Conservation (phyloP, 306 rosid genomes). For the Quercus variabilis region DNA sequence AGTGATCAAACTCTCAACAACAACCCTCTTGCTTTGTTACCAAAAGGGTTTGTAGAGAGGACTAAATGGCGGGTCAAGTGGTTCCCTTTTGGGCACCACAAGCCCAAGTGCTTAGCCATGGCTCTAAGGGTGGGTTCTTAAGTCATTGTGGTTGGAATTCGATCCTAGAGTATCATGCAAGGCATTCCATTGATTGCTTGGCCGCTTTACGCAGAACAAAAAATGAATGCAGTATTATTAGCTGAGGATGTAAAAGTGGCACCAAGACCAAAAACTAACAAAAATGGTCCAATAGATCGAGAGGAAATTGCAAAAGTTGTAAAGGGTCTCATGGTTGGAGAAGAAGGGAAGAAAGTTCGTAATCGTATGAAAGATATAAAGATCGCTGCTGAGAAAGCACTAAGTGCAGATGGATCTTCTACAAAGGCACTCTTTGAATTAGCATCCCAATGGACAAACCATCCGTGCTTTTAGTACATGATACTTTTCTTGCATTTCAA, state of each 20-base stretch:
- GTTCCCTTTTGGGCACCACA: slow-evolving; percentile 33
- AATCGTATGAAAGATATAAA: not conserved
- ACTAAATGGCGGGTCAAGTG: slow-evolving; percentile 16
- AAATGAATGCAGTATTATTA: slow-evolving; percentile 20
- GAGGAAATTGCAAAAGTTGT: slow-evolving; percentile 31
- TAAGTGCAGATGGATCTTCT: slow-evolving; percentile 24
- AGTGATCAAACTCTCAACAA: not conserved
- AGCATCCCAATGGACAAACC: slow-evolving; percentile 15
- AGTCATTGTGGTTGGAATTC: slow-evolving; percentile 36
- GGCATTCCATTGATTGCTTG: slow-evolving; percentile 29
- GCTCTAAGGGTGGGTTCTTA: slow-evolving; percentile 21
- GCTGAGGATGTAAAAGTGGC: slow-evolving; percentile 23
- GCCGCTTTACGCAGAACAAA: slow-evolving; percentile 30
- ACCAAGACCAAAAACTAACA: slow-evolving; percentile 15
- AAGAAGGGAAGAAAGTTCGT: slow-evolving; percentile 20
- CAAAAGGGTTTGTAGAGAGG: slow-evolving; percentile 20
- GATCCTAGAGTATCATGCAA: slow-evolving; percentile 7
- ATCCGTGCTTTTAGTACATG: not conserved
- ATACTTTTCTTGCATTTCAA: not conserved
- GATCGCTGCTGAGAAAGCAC: slow-evolving; percentile 18
- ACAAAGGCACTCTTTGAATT: slow-evolving; percentile 19
- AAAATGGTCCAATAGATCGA: slow-evolving; percentile 14
- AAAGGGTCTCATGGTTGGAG: slow-evolving; percentile 18
- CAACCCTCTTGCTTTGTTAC: slow-evolving; percentile 9
- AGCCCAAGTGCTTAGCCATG: slow-evolving; percentile 15